Conservation (phyloP, 805 yeast genomes). For the Lipomyces chichibuensis region DNA sequence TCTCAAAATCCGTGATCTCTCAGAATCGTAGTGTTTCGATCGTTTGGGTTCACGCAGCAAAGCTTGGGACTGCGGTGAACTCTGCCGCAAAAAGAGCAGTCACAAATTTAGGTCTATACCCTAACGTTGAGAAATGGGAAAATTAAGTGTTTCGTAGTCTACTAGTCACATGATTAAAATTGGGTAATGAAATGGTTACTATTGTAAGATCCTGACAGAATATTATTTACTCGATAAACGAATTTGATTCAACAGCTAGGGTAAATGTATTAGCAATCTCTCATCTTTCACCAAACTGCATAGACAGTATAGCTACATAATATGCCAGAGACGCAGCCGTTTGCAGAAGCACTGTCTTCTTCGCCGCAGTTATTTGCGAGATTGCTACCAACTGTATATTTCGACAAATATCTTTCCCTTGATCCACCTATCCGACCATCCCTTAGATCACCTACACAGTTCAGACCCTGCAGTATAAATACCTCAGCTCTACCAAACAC, state of each 20-base stretch:
- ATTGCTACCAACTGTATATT: slow-evolving; percentile 24
- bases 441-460: slow-evolving; percentile 22
- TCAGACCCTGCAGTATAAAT: slow-evolving; percentile 22
- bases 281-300: too few species aligned
- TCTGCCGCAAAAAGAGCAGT: not conserved
- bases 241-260: not conserved
- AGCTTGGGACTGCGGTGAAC: not conserved
- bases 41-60: not conserved
- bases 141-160: not conserved
- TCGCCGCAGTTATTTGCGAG: slow-evolving; percentile 30
- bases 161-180: too few species aligned
- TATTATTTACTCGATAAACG: too few species aligned
- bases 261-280: too few species aligned
- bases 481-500: slow-evolving; percentile 26
- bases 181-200: too few species aligned
- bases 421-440: slow-evolving; percentile 33
- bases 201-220: too few species aligned
- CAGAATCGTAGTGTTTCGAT: not conserved
- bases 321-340: slow-evolving; percentile 9
- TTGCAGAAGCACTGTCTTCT: slow-evolving; percentile 29
- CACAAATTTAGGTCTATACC: slow-evolving; percentile 15
- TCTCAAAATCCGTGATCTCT: not conserved
- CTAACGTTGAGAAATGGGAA: not conserved
- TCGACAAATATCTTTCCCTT: slow-evolving; percentile 26
- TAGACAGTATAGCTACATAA: not conserved